Evolutionary conservation across 2,329 filamentous ascomycete genomes (phyloP).

Genomic region (Didymellaceae sp.): DNA sequence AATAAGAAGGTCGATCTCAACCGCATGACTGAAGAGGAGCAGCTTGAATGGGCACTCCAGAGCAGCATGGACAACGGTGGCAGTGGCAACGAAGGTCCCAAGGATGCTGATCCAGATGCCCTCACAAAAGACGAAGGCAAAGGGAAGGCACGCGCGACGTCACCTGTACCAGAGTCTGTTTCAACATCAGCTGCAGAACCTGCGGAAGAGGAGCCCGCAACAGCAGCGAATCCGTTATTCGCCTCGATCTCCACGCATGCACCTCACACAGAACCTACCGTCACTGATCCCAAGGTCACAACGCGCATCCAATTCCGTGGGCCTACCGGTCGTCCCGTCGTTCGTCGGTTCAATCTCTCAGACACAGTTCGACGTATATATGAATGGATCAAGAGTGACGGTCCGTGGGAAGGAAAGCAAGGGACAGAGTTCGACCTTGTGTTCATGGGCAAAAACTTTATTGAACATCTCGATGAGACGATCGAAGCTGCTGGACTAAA

Average conservation of each 20-base stretch:
- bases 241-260: slow-evolving; percentile 72
- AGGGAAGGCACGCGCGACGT: slow-evolving; percentile 51
- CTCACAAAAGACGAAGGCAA: slow-evolving; percentile 74
- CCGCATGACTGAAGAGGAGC: slow-evolving; percentile 95
- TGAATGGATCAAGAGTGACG: slow-evolving; percentile 89
- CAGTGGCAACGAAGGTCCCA: slow-evolving; percentile 51
- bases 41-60: slow-evolving; percentile 91
- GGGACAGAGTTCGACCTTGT: slow-evolving; percentile 86
- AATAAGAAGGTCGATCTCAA: slow-evolving; percentile 76
- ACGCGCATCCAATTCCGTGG: slow-evolving; percentile 89
- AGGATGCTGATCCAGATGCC: slow-evolving; percentile 82
- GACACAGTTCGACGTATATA: slow-evolving; percentile 85
- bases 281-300: slow-evolving; percentile 69
- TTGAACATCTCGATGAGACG: slow-evolving; percentile 73
- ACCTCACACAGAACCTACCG: slow-evolving; percentile 78
- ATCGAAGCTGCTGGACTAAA: slow-evolving; percentile 85
- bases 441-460: slow-evolving; percentile 83
- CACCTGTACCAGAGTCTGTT: slow-evolving; percentile 25
- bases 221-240: slow-evolving; percentile 61
- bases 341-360: slow-evolving; percentile 79
- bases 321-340: slow-evolving; percentile 76
- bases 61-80: slow-evolving; percentile 74
- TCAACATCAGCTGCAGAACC: background rate
- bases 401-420: slow-evolving; percentile 81
- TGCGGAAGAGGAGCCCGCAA: slow-evolving; percentile 35